Evolutionary conservation across 768 basidiomycete genomes (phyloP), one percentile per base, ranked within the genome.

Genomic region (Amanita pallidorosea): DNA sequence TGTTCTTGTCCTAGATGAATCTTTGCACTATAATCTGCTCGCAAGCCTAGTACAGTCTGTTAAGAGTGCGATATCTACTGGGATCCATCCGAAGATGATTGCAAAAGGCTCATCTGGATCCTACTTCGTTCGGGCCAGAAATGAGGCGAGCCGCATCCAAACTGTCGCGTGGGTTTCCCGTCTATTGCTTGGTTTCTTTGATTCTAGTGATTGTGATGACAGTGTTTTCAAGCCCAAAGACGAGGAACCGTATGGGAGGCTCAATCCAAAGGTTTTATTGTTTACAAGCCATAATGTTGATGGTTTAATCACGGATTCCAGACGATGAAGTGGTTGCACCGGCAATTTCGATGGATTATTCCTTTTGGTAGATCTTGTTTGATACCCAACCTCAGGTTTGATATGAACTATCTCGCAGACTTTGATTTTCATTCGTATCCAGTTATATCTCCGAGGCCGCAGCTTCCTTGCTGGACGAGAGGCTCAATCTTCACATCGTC

Each of bases 191-290:
- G 36, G 17, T 18, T 45, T 7, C 33, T 23, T 18, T 31, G 8
- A 38, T 54, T 8, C 17, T 11, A 33, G 5, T 33, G 33, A 33
- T 33, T 33, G 5, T 23, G 17, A 9, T 15, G 3, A 34, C 48
- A 92, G 85, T 5, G 87, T 94, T 3, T 94, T 95, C 66, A 94
- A 94, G 63, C 91, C 91, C 1, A 91, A 92, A 63, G 86, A 89
- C 53, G 87, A 89, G 61, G 88, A 92, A 57, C 90, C 90, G 1
- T 94, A 93, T 61, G 90, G 90, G 22, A 73, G 80, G 36, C 71
- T 92, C 17, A 93, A 93, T 63, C 90, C 90, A 1, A 94, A 94
- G 74, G 84, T 80, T 45, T 44, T 6, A 37, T 11, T 7, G 45
- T 8, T 18, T 41, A 35, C 34, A 40, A n/a, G 17, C 22, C 40